Evolutionary conservation across 2,329 filamentous ascomycete species (phyloP).

Genomic region (Pseudogymnoascus sp.): DNA sequence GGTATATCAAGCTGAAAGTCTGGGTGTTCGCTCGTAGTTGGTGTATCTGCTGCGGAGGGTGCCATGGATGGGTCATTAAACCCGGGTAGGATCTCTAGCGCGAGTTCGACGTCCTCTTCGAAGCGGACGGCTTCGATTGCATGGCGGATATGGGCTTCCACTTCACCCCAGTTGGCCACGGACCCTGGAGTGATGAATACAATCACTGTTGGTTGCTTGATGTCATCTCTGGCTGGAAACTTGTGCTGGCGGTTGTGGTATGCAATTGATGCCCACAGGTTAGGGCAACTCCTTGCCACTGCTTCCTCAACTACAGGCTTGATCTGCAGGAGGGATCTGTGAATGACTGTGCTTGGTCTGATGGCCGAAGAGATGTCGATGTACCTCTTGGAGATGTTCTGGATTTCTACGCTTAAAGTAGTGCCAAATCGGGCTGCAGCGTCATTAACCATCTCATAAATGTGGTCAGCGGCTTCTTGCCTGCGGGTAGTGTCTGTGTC

Average conservation of each 20-base stretch:
- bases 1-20: background rate
- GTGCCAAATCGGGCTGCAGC: background rate
- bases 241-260: background rate
- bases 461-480: background rate
- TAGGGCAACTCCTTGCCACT: background rate
- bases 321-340: background rate
- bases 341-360: background rate
- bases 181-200: background rate
- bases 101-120: background rate
- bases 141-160: background rate
- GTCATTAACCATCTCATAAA: background rate
- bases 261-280: background rate
- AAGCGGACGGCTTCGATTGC: background rate
- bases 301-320: background rate
- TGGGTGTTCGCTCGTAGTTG: background rate
- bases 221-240: background rate
- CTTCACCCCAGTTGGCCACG: background rate
- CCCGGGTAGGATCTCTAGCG: background rate
- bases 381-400: background rate
- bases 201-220: background rate
- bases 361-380: background rate
- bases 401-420: background rate
- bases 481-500: background rate
- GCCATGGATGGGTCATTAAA: background rate
- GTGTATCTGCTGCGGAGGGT: background rate